Evolutionary conservation across 2,329 filamentous ascomycete genomes (phyloP).

Genomic region (Aspergillus hiratsukae): DNA sequence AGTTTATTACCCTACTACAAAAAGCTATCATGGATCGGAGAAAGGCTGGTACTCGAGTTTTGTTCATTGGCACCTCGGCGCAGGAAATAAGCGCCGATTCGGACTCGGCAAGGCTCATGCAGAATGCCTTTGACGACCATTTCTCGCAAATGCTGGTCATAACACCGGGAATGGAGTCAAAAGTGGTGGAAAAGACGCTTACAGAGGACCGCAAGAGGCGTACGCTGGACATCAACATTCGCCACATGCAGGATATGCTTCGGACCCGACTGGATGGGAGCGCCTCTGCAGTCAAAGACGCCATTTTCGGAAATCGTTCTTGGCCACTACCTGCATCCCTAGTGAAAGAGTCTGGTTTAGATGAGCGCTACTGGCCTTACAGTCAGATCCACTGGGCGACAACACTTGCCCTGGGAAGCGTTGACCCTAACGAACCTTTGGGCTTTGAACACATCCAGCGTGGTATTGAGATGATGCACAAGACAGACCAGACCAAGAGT

Average conservation of each 20-base stretch:
- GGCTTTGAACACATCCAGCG: constrained; percentile 35
- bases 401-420: constrained; percentile 49
- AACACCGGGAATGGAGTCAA: constrained; percentile 44
- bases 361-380: constrained; percentile 54
- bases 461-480: constrained; percentile 38
- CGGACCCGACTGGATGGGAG: constrained; percentile 33
- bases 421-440: constrained; percentile 38
- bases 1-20: constrained; percentile 66
- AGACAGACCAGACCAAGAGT: constrained; percentile 36
- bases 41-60: constrained; percentile 64
- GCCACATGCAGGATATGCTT: constrained; percentile 63
- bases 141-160: constrained; percentile 53
- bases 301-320: constrained; percentile 25
- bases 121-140: constrained; percentile 42
- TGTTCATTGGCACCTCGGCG: constrained; percentile 74
- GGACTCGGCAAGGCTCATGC: constrained; percentile 43
- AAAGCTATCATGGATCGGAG: constrained; percentile 68
- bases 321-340: constrained; percentile 28
- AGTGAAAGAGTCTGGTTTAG: constrained; percentile 38
- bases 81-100: constrained; percentile 41
- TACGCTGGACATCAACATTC: constrained; percentile 56
- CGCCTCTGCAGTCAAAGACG: constrained; percentile 26
- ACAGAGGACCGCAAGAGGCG: constrained; percentile 47
- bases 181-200: constrained; percentile 39
- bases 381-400: constrained; percentile 59